These are phyloP conservation scores for Naganishia antarctica DNA, from an alignment of 768 basidiomycete species.

Conservation along the genomic window DNA sequence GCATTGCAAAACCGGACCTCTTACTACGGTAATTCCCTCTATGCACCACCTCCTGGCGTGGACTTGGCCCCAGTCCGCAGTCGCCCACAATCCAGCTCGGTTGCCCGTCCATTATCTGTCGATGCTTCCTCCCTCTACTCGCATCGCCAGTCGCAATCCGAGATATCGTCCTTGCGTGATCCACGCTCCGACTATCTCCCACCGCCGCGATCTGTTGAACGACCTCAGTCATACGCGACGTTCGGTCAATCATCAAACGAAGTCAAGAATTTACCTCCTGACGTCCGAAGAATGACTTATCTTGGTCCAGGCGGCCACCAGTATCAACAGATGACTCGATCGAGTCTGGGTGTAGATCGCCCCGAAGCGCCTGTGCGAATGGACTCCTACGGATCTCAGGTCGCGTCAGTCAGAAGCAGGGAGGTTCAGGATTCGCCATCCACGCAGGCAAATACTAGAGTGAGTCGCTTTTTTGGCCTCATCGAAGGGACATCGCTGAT, in stretches of 20 bases:
- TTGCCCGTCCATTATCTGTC: conserved; percentile 21
- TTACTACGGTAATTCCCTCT: conserved; percentile 5
- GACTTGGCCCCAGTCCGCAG: conserved; percentile 7
- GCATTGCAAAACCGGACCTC: conserved; percentile 17
- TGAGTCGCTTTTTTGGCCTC: background rate
- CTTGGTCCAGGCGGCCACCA: background rate
- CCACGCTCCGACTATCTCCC: conserved; percentile 11
- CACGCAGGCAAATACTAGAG: background rate
- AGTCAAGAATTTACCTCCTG: conserved; percentile 1
- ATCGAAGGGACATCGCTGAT: background rate
- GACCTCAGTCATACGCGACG: conserved; percentile 20
- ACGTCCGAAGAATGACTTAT: conserved; percentile 21
- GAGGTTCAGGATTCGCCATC: conserved; percentile 2
- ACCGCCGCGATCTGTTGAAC: conserved; percentile 2
- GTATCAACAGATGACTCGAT: background rate
- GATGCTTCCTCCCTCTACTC: conserved; percentile 29
- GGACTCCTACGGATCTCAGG: conserved; percentile 9
- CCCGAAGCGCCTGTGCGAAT: conserved; percentile 1
- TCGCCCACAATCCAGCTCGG: conserved; percentile 16
- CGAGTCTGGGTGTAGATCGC: conserved; percentile 9
- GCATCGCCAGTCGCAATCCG: conserved; percentile 22
- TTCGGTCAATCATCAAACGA: conserved; percentile 16
- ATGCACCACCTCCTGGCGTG: background rate
- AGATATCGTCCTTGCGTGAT: conserved; percentile 22
- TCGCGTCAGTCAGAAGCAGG: conserved; percentile 8